These are phyloP conservation scores for Thoreauomyces humboldtii DNA, from an alignment of 192 early-diverging fungal species.

Conservation along the genomic window DNA sequence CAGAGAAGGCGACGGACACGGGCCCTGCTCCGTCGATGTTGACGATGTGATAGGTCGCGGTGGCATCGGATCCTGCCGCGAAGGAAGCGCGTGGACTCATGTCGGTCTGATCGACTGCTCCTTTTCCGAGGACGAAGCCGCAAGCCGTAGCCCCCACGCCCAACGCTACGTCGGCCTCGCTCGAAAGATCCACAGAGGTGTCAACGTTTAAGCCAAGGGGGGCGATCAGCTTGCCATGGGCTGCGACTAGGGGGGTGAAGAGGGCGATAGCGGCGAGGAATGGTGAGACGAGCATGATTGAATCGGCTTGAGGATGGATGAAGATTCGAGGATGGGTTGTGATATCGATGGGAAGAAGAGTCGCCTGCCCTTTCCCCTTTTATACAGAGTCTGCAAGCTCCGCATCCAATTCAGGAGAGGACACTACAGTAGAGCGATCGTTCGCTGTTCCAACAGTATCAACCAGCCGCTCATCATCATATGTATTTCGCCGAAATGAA, in stretches of 20 bases:
- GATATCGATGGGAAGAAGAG: no score
- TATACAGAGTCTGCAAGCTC: no score
- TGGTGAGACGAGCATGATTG: no score
- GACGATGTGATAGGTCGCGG: constrained; percentile 6
- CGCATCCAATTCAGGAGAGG: no score
- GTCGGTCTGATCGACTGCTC: neutral
- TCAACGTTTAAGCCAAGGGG: constrained; percentile 32
- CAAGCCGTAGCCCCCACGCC: constrained; percentile 15
- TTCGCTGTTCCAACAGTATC: no score
- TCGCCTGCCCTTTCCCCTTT: no score
- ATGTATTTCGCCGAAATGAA: no score
- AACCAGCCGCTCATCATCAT: no score
- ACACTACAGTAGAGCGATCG: no score
- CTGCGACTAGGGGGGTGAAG: neutral
- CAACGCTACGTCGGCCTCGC: constrained; percentile 26
- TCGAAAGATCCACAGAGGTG: constrained; percentile 13
- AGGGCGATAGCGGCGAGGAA: constrained; percentile 7
- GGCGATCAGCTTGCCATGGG: constrained; percentile 20
- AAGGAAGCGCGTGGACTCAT: constrained; percentile 20
- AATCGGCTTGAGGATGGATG: no score
- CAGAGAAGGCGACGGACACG: constrained; percentile 10
- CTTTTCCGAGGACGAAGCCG: constrained; percentile 10
- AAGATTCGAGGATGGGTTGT: no score
- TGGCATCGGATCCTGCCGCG: constrained; percentile 10
- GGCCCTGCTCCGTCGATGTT: constrained; percentile 32